Conservation (phyloP, 2,329 filamentous ascomycete species). For the Paramyrothecium sp. region DNA sequence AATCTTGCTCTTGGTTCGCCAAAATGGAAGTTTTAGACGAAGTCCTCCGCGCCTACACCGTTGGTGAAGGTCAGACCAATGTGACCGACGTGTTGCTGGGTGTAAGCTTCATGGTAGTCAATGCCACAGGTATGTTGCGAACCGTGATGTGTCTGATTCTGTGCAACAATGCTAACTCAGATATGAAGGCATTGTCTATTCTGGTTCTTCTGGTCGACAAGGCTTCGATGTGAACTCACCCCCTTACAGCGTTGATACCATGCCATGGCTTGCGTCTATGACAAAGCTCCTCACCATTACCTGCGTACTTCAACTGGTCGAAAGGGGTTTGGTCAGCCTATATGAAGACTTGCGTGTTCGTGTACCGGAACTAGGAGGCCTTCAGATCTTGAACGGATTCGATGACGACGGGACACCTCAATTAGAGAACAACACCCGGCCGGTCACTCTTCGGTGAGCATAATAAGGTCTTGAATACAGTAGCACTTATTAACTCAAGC, state of each 20-base stretch:
- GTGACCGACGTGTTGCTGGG: background rate
- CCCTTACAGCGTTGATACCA: conserved; percentile 21
- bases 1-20: background rate
- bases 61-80: background rate
- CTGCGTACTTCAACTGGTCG: conserved; percentile 28
- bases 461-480: background rate
- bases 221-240: conserved; percentile 16
- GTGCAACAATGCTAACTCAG: background rate
- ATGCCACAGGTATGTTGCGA: background rate
- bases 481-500: background rate
- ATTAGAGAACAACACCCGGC: conserved; percentile 19
- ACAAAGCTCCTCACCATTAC: conserved; percentile 32
- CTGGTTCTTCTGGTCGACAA: conserved; percentile 24
- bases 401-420: conserved; percentile 19
- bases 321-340: conserved; percentile 21
- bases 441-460: conserved; percentile 26
- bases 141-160: background rate
- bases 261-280: conserved; percentile 30
- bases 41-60: background rate
- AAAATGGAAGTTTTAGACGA: background rate
- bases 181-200: conserved; percentile 21
- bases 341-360: conserved; percentile 26
- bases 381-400: conserved; percentile 24
- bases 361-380: conserved; percentile 21
- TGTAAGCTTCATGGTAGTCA: conserved; percentile 1